A percentile compares a stretch with the other conserved stretches of the same genome.
These are phyloP conservation scores for Penicillium parvum DNA, from an alignment of 495 filamentous ascomycete genomes.

Conservation along the genomic window DNA sequence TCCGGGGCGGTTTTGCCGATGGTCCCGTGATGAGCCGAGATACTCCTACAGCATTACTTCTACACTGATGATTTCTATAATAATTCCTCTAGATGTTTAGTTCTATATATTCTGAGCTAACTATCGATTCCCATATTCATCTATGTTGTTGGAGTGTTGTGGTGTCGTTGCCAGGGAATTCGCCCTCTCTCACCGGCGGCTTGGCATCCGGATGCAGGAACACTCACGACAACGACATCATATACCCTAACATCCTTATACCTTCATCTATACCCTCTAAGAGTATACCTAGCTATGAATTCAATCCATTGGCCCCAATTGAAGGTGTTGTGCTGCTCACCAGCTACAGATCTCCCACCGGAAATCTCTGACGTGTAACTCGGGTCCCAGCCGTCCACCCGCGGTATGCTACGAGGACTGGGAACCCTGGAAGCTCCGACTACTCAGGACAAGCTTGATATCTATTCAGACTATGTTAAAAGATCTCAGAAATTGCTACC, in stretches of 20 bases:
- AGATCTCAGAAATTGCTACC: not conserved
- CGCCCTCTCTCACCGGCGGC: slow-evolving; percentile 36
- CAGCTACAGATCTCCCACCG: slow-evolving; percentile 5
- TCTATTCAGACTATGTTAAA: not conserved
- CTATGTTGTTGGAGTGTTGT: slow-evolving; percentile 6
- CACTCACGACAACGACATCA: not conserved
- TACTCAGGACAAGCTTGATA: not conserved
- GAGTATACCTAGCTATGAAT: not conserved
- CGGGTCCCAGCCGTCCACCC: slow-evolving; percentile 11
- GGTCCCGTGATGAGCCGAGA: slow-evolving; percentile 50
- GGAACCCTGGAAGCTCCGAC: slow-evolving; percentile 4
- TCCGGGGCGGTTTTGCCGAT: slow-evolving; percentile 50
- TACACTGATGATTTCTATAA: too few relatives aligned
- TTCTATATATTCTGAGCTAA: not conserved
- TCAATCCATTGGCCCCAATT: not conserved
- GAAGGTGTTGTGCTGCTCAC: slow-evolving; percentile 13
- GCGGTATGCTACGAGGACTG: slow-evolving; percentile 1
- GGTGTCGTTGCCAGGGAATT: slow-evolving; percentile 22
- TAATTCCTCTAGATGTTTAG: too few relatives aligned
- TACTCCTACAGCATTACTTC: too few relatives aligned
- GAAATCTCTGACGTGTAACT: slow-evolving; percentile 40
- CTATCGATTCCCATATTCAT: slow-evolving; percentile 4
- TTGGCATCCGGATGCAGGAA: slow-evolving; percentile 41
- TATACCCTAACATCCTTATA: not conserved
- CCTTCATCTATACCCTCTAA: not conserved